Percentiles rank a stretch among this genome's conserved stretches.
Evolutionary conservation across 495 filamentous ascomycete species (phyloP).

Genomic region (Amorphotheca resinae): DNA sequence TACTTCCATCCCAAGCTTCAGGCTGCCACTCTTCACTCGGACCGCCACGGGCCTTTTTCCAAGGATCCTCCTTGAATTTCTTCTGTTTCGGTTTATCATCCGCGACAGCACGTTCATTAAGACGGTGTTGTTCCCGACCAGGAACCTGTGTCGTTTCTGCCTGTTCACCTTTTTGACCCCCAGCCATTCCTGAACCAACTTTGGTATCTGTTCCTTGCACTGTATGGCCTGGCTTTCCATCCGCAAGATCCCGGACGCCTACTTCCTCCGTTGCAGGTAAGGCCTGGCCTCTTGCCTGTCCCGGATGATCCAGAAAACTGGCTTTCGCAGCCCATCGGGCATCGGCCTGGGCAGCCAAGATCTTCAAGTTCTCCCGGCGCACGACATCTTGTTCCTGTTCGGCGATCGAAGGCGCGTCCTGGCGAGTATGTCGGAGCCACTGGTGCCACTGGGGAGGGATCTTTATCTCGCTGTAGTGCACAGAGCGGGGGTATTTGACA

Average conservation of each 20-base stretch:
- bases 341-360: slow-evolving; percentile 67
- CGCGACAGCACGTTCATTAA: slow-evolving; percentile 11
- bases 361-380: slow-evolving; percentile 56
- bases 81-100: slow-evolving; percentile 19
- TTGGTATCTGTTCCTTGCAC: neutral
- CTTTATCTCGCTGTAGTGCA: slow-evolving; percentile 52
- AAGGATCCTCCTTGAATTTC: slow-evolving; percentile 38
- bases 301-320: slow-evolving; percentile 42
- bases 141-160: neutral
- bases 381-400: slow-evolving; percentile 63
- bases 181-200: neutral
- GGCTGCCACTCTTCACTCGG: slow-evolving; percentile 73
- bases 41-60: slow-evolving; percentile 39
- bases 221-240: too few species aligned
- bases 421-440: slow-evolving; percentile 81
- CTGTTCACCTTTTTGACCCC: neutral
- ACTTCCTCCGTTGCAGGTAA: slow-evolving; percentile 6
- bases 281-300: slow-evolving; percentile 28
- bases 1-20: slow-evolving; percentile 50
- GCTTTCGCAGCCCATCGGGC: slow-evolving; percentile 75
- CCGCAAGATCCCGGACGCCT: neutral
- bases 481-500: slow-evolving; percentile 48
- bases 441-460: slow-evolving; percentile 79
- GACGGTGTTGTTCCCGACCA: slow-evolving; percentile 10
- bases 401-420: slow-evolving; percentile 51